These are phyloP conservation scores for Metarhizium rileyi DNA, from an alignment of 2,329 filamentous ascomycete species.

Conservation along the genomic window DNA sequence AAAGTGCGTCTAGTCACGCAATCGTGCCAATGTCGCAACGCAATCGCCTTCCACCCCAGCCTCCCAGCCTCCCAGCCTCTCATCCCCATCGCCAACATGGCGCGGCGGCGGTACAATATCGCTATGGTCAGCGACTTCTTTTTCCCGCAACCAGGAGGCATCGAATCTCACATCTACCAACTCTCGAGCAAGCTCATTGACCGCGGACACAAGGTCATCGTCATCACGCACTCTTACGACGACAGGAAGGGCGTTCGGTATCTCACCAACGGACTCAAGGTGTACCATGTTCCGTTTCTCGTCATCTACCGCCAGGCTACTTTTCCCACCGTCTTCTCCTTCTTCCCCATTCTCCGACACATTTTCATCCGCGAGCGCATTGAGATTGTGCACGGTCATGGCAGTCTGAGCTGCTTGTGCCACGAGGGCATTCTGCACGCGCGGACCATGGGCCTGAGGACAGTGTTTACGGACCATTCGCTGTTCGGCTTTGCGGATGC, in stretches of 20 bases:
- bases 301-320: slow-evolving; percentile 90
- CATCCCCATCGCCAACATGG: slow-evolving; percentile 29
- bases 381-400: slow-evolving; percentile 97
- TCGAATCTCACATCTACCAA: slow-evolving; percentile 98
- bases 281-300: slow-evolving; percentile 94
- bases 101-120: slow-evolving; percentile 54
- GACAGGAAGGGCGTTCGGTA: slow-evolving; percentile 88
- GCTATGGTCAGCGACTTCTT: slow-evolving; percentile 99
- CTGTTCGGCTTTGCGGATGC: slow-evolving; percentile 96
- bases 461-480: slow-evolving; percentile 95
- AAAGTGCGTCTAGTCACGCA: too few species aligned
- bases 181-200: slow-evolving; percentile 93
- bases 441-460: slow-evolving; percentile 88
- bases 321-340: slow-evolving; percentile 95
- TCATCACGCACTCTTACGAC: slow-evolving; percentile 92
- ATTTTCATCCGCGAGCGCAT: slow-evolving; percentile 92
- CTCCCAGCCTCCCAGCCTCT: slow-evolving; percentile 6
- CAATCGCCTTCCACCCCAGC: not conserved
- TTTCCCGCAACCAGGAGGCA: slow-evolving; percentile 91
- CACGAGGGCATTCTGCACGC: slow-evolving; percentile 93
- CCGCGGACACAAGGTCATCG: slow-evolving; percentile 93
- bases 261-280: slow-evolving; percentile 93
- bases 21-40: too few species aligned
- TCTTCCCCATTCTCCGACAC: slow-evolving; percentile 95
- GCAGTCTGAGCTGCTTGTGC: slow-evolving; percentile 82